Percentiles rank a stretch among this genome's conserved stretches.
Conservation (phyloP, 2,329 filamentous ascomycete species). For the Trichoderma arundinaceum region DNA sequence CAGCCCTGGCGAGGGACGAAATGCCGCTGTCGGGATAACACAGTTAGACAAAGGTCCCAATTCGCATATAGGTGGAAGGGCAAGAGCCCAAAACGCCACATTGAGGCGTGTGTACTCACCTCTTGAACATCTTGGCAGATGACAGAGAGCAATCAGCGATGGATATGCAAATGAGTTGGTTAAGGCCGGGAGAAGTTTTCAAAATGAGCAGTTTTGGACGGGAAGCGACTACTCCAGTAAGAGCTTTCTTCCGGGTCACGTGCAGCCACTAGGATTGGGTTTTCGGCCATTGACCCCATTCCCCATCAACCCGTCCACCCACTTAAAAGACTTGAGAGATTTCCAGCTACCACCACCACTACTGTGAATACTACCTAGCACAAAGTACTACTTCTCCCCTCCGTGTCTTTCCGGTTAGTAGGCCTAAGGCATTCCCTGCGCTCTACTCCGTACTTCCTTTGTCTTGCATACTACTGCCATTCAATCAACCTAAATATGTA, state of each 20-base stretch:
- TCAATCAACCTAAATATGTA: no score
- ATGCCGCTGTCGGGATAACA: slow-evolving; percentile 61
- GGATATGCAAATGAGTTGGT: slow-evolving; percentile 63
- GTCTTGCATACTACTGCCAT: no score
- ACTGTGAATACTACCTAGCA: neutral
- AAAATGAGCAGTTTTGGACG: slow-evolving; percentile 57
- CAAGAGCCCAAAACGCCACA: slow-evolving; percentile 38
- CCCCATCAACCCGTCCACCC: slow-evolving; percentile 3
- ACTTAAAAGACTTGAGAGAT: slow-evolving; percentile 14
- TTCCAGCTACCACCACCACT: slow-evolving; percentile 7
- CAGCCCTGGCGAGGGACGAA: slow-evolving; percentile 67
- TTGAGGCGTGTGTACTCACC: slow-evolving; percentile 60
- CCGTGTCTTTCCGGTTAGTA: slow-evolving; percentile 28
- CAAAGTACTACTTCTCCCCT: neutral
- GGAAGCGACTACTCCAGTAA: slow-evolving; percentile 51
- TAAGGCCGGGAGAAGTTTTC: slow-evolving; percentile 56
- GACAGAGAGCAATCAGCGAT: slow-evolving; percentile 67
- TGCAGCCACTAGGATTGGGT: slow-evolving; percentile 36
- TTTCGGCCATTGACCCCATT: slow-evolving; percentile 22
- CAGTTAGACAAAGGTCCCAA: slow-evolving; percentile 56
- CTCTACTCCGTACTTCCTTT: neutral
- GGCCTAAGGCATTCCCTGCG: neutral
- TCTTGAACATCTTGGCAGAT: slow-evolving; percentile 83
- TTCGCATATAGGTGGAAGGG: slow-evolving; percentile 44
- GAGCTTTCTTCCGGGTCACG: slow-evolving; percentile 52